Evolutionary conservation across 345 rosid genomes (phyloP).

Genomic region (Eucalyptus camaldulensis): DNA sequence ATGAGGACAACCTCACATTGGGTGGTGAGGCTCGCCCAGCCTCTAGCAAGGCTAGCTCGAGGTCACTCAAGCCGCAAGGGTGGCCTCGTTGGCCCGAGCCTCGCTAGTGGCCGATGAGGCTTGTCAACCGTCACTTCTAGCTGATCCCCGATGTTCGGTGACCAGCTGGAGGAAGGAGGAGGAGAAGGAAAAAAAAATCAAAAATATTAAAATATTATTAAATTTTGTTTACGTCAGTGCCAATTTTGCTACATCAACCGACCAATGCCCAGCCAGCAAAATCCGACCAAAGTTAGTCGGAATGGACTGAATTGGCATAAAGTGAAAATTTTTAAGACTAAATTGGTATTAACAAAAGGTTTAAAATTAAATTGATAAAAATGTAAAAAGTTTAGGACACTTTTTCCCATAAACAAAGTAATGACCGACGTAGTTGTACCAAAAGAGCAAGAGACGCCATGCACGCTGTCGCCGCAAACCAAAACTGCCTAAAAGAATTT

Average conservation of each 20-base stretch:
- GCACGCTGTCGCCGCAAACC: neutral
- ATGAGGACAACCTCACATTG: fast-evolving
- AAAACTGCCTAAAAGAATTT: neutral
- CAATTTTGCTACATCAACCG: fast-evolving
- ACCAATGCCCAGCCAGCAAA: fast-evolving
- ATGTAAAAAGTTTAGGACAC: fast-evolving
- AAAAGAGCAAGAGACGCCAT: neutral
- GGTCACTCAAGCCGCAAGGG: fast-evolving
- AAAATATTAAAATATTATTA: no score
- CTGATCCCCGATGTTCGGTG: fast-evolving
- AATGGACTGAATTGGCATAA: fast-evolving
- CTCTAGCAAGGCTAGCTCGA: no score
- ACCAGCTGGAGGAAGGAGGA: fast-evolving
- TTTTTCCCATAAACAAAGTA: neutral
- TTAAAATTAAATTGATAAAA: no score
- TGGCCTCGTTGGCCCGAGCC: no score
- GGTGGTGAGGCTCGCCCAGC: fast-evolving
- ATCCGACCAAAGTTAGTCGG: fast-evolving
- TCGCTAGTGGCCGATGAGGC: fast-evolving
- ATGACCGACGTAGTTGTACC: neutral
- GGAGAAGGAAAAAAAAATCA: no score
- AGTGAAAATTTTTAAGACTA: fast-evolving
- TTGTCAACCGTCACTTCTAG: fast-evolving
- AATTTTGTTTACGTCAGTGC: fast-evolving
- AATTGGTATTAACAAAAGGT: fast-evolving